A percentile compares a stretch with the other conserved stretches of the same genome.
These are phyloP conservation scores for Lactifluus rugatus DNA, from an alignment of 768 basidiomycete species.

Conservation along the genomic window DNA sequence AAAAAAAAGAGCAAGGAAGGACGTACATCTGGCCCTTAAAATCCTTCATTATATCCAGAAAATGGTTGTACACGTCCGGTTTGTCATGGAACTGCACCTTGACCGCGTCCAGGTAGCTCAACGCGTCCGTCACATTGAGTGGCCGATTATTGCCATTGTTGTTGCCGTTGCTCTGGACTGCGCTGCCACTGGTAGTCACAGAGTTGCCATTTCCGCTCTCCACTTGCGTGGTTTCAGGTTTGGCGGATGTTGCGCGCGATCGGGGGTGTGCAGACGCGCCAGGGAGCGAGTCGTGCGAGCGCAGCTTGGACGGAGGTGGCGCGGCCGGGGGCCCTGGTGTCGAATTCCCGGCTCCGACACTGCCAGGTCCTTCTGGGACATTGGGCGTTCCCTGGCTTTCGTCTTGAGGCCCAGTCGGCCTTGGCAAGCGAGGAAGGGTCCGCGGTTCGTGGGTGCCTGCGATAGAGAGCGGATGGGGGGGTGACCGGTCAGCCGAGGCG, in stretches of 20 bases:
- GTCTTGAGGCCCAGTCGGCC: neutral
- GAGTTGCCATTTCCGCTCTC: neutral
- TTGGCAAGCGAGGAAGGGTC: conserved; percentile 8
- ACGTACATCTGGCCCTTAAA: conserved; percentile 93
- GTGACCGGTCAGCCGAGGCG: conserved; percentile 7
- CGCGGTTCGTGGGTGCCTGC: conserved; percentile 4
- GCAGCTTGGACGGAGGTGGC: conserved; percentile 3
- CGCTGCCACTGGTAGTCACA: neutral
- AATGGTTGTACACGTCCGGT: conserved; percentile 91
- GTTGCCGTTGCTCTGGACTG: conserved; percentile 20
- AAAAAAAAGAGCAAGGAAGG: neutral
- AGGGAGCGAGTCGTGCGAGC: conserved; percentile 12
- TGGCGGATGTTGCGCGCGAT: conserved; percentile 14
- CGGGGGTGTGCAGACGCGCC: conserved; percentile 5
- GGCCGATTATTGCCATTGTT: conserved; percentile 38
- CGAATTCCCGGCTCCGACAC: neutral
- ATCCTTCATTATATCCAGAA: conserved; percentile 97
- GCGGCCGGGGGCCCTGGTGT: neutral
- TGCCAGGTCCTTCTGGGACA: neutral
- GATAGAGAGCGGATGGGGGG: conserved; percentile 5
- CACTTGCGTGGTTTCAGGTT: neutral
- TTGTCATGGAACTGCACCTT: conserved; percentile 84
- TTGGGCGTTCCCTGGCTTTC: neutral
- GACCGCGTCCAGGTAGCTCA: conserved; percentile 90
- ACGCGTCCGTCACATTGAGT: conserved; percentile 86